phyloP scores from a whole-genome alignment of 441 rosid genomes.

The Capsella rubella region DNA sequence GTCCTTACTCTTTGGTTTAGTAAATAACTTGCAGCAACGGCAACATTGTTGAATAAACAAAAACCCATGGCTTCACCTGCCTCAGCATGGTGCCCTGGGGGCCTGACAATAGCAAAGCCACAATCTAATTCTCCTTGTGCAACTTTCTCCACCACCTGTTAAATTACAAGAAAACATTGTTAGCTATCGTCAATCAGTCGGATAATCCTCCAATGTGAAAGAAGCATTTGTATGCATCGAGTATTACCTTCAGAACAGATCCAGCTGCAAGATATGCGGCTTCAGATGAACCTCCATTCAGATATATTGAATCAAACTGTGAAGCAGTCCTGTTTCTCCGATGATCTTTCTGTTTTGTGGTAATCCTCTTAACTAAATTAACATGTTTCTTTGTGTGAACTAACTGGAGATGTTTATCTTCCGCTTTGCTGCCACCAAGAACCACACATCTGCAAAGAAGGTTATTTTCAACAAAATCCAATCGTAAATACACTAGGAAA shows the following conservation, averaged over 20 bases:
- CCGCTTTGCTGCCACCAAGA: constrained; percentile 67
- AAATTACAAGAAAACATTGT: constrained; percentile 8
- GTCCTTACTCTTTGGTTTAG: constrained; percentile 69
- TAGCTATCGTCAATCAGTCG: background rate
- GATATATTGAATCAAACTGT: constrained; percentile 72
- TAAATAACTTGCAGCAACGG: constrained; percentile 79
- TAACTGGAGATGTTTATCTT: constrained; percentile 62
- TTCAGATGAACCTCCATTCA: constrained; percentile 86
- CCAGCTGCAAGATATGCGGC: constrained; percentile 92
- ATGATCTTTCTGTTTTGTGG: constrained; percentile 62
- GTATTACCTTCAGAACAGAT: constrained; percentile 74
- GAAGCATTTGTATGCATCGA: constrained; percentile 1
- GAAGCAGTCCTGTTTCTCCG: constrained; percentile 64
- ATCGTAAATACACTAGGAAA: too few relatives aligned
- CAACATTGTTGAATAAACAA: constrained; percentile 92
- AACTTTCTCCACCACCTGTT: constrained; percentile 81
- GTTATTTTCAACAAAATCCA: too few relatives aligned
- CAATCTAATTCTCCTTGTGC: constrained; percentile 25
- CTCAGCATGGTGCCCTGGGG: constrained; percentile 99
- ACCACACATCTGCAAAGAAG: constrained; percentile 64
- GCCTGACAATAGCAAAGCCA: constrained; percentile 29
- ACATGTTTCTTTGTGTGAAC: constrained; percentile 79
- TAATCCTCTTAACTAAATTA: constrained; percentile 63
- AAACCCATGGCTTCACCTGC: constrained; percentile 87
- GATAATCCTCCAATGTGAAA: constrained; percentile 14